phyloP scores from a whole-genome alignment of 2,329 filamentous ascomycete genomes.

The Fusarium hostae region DNA sequence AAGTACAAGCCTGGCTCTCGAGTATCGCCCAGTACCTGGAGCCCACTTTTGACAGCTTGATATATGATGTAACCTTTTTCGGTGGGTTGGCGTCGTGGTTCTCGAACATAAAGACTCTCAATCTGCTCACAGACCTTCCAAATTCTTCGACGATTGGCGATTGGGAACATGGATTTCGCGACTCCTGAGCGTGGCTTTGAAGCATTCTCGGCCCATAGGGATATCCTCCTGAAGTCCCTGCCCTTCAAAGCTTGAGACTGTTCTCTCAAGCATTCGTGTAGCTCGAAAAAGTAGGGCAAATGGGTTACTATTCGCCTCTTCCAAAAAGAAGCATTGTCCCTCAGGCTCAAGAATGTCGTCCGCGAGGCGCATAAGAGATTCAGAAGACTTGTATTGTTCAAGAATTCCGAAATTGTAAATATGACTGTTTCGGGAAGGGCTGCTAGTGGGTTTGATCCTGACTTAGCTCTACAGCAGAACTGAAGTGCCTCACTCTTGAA shows the following conservation, averaged over 20 bases:
- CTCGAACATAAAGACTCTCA: neutral
- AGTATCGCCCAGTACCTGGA: neutral
- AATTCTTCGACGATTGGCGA: neutral
- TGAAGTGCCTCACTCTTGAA: neutral
- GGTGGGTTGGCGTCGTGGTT: neutral
- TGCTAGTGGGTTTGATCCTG: neutral
- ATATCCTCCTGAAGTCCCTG: neutral
- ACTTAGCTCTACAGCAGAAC: fast-evolving
- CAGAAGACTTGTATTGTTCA: neutral
- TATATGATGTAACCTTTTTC: fast-evolving
- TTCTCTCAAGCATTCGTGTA: neutral
- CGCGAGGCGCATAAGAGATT: neutral
- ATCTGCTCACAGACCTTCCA: neutral
- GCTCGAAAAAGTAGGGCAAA: neutral
- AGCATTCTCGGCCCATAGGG: neutral
- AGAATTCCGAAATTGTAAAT: neutral
- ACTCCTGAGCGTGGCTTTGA: neutral
- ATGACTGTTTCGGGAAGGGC: neutral
- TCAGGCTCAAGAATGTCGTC: neutral
- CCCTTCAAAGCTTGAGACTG: fast-evolving
- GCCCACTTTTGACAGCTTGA: neutral
- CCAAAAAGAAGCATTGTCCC: neutral
- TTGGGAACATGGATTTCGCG: neutral
- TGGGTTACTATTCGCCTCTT: neutral
- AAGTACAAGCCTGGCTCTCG: neutral